Conservation (phyloP, 176 grass and related monocot genomes). For the Musa itinerans region DNA sequence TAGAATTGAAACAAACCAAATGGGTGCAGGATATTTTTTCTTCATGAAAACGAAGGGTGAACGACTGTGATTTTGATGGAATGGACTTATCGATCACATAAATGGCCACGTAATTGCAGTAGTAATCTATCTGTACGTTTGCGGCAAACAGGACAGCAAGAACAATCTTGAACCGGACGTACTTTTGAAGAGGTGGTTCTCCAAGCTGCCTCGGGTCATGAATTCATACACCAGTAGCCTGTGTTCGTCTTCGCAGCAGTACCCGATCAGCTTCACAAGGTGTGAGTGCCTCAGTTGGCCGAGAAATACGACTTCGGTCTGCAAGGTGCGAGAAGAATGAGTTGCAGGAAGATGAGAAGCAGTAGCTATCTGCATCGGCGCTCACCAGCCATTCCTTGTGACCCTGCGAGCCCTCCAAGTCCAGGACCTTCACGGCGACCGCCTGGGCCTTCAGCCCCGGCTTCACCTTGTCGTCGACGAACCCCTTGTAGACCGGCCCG, state of each 20-base stretch:
- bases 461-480: constrained; percentile 47
- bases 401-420: constrained; percentile 57
- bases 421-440: constrained; percentile 68
- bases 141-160: neutral
- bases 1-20: neutral
- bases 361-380: neutral
- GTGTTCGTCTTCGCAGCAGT: constrained; percentile 65
- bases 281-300: constrained; percentile 44
- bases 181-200: constrained; percentile 82
- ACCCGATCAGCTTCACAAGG: constrained; percentile 69
- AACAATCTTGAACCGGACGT: neutral
- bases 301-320: constrained; percentile 3
- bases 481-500: constrained; percentile 63
- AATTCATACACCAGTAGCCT: constrained; percentile 67
- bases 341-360: too few relatives aligned
- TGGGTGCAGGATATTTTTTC: neutral
- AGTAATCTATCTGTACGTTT: too few relatives aligned
- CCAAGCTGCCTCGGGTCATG: constrained; percentile 61
- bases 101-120: too few relatives aligned
- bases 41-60: neutral
- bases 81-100: neutral
- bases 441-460: constrained; percentile 44
- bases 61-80: neutral
- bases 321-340: neutral
- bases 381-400: constrained; percentile 80